A percentile compares a stretch with the other conserved stretches of the same genome.
phyloP scores from a whole-genome alignment of 2,329 filamentous ascomycete genomes.

The Escovopsis sp. region DNA sequence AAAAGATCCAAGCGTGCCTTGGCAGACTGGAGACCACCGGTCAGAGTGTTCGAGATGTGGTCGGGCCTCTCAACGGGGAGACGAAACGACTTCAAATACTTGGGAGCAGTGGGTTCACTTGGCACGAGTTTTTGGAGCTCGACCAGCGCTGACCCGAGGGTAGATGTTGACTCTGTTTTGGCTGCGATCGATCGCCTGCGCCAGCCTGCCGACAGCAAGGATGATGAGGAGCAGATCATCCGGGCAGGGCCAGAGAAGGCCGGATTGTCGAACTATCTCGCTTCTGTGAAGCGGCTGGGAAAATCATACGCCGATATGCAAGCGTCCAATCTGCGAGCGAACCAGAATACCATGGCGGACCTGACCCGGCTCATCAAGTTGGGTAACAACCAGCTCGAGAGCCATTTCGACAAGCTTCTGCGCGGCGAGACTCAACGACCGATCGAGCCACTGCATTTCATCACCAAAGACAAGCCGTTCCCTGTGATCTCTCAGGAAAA shows the following conservation, averaged over 20 bases:
- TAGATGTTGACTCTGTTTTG: slow-evolving; percentile 75
- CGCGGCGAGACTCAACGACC: slow-evolving; percentile 59
- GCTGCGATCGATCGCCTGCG: slow-evolving; percentile 76
- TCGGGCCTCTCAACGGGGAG: slow-evolving; percentile 83
- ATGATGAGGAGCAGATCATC: slow-evolving; percentile 82
- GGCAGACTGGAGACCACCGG: slow-evolving; percentile 73
- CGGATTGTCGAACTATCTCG: slow-evolving; percentile 71
- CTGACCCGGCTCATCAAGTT: slow-evolving; percentile 61
- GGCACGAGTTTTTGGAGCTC: background rate
- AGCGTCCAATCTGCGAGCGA: slow-evolving; percentile 79
- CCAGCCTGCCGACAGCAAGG: slow-evolving; percentile 84
- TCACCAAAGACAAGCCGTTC: slow-evolving; percentile 79
- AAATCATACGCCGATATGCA: slow-evolving; percentile 74
- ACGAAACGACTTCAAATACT: slow-evolving; percentile 81
- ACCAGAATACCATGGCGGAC: slow-evolving; percentile 75
- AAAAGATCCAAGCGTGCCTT: slow-evolving; percentile 86
- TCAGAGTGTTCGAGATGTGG: slow-evolving; percentile 79
- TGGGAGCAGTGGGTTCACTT: slow-evolving; percentile 47
- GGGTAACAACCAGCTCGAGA: slow-evolving; percentile 71
- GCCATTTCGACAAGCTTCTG: slow-evolving; percentile 65
- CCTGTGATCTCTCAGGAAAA: slow-evolving; percentile 66
- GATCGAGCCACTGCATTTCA: slow-evolving; percentile 79
- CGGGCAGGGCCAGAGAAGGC: slow-evolving; percentile 71
- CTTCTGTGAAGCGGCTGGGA: slow-evolving; percentile 76
- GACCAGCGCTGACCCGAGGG: slow-evolving; percentile 7